Evolutionary conservation across 495 filamentous ascomycete species (phyloP), one percentile per base, ranked within the genome.

Genomic region (Aspergillus conjunctus): DNA sequence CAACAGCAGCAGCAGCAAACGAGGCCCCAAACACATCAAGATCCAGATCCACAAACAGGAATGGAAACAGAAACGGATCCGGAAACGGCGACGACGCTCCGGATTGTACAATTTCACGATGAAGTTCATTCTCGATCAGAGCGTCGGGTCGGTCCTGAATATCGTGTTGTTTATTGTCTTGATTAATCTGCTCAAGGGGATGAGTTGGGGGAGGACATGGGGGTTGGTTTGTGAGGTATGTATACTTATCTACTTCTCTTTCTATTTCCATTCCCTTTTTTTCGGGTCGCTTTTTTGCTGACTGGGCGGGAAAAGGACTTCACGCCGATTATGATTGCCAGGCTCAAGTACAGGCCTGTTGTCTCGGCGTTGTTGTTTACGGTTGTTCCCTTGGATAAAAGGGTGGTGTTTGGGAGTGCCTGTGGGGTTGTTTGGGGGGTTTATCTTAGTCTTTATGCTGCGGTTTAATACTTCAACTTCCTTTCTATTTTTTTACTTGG

Each of bases 101-200:
- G 74, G 76, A 2, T 73, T 86, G 48, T 67, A 66, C 46, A 94
- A 96, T 70, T 94, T 93, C 6, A 53, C 80, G 43, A 86, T 85
- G 76, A 98, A 98, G 73, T 87, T 95, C 55, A 15, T 85, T 6
- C 79, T 97, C 3, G 94, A 98, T 69, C 92, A 95, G 72, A 90
- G 88, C 0, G 54, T 92, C 12, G 89, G 88, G 11, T 88, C 87
- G 4, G 80, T 84, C 11, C 66, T 89, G 58, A 98, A 98, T 71
- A 95, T 90, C 7, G 70, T 89, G 6, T 63, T 90, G 26, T 97
- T 96, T 73, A 82, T 89, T 15, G 78, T 79, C 18, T 72, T 80
- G 37, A 85, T 88, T 61, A 79, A 82, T 60, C 56, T 81, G 12
- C 64, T 88, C 3, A 83, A 80, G 65, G 82, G 82, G 43, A 65